Evolutionary conservation across 129 eudicot genomes (phyloP).

Genomic region (Kitagawia praeruptora): DNA sequence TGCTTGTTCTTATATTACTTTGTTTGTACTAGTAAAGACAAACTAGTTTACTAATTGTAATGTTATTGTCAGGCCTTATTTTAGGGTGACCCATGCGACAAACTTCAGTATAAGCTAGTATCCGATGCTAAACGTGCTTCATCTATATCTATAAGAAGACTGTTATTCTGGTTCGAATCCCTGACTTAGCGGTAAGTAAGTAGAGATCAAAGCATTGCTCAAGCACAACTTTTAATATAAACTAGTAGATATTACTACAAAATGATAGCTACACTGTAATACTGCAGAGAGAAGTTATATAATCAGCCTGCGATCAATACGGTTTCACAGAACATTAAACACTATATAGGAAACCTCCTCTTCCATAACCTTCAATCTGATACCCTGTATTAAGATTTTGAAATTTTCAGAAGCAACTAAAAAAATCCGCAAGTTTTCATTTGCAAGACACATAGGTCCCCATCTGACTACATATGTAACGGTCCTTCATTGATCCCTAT

Average conservation of each 20-base stretch:
- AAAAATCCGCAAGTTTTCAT: not conserved
- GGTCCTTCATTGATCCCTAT: not conserved
- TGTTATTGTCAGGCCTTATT: not conserved
- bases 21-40: no score
- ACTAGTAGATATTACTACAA: no score
- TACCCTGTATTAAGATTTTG: not conserved
- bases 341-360: not conserved
- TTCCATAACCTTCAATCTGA: not conserved
- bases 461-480: not conserved
- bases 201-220: no score
- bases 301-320: no score
- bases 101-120: not conserved
- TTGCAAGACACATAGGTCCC: not conserved
- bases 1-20: no score
- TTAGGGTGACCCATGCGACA: not conserved
- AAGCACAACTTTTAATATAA: no score
- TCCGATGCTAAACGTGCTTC: not conserved
- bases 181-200: no score
- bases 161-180: no score
- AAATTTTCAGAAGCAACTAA: not conserved
- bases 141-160: no score
- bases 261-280: no score
- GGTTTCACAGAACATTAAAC: not conserved
- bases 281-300: no score
- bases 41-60: no score